Evolutionary conservation across 1,139 yeast genomes (phyloP).

Genomic region (Zygoascus sp.): DNA sequence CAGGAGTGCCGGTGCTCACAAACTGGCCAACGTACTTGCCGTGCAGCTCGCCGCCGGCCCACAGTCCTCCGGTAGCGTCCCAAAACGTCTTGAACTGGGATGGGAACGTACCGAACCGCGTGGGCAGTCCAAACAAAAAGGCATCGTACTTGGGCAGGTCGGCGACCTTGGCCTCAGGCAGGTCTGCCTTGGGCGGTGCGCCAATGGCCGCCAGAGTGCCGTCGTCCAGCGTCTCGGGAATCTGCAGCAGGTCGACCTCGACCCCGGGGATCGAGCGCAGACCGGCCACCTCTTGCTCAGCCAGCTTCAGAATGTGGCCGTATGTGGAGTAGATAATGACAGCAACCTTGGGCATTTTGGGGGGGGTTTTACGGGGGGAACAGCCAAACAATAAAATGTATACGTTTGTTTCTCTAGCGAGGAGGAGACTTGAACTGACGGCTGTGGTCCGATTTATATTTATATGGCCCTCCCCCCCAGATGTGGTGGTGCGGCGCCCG

Average conservation of each 20-base stretch:
- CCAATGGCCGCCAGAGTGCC: slow-evolving; percentile 58
- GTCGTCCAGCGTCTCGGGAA: slow-evolving; percentile 69
- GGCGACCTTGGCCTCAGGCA: slow-evolving; percentile 64
- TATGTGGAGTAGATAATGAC: slow-evolving; percentile 77
- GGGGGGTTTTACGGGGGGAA: background rate
- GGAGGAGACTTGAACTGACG: no score
- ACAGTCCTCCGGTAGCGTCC: slow-evolving; percentile 77
- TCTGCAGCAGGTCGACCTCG: slow-evolving; percentile 59
- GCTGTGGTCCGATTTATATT: no score
- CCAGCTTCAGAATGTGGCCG: slow-evolving; percentile 69
- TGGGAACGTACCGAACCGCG: slow-evolving; percentile 78
- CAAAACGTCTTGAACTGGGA: slow-evolving; percentile 79
- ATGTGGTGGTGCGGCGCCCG: no score
- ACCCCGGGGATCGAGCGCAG: slow-evolving; percentile 65
- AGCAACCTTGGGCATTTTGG: slow-evolving; percentile 43
- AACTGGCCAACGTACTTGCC: slow-evolving; percentile 78
- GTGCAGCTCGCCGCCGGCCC: slow-evolving; percentile 70
- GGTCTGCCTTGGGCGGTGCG: slow-evolving; percentile 64
- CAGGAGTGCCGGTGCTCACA: slow-evolving; percentile 74
- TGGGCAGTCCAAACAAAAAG: slow-evolving; percentile 75
- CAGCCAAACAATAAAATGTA: background rate
- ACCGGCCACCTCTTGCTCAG: slow-evolving; percentile 67
- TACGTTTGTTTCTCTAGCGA: no score
- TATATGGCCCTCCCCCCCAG: no score
- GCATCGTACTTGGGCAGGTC: slow-evolving; percentile 64